Base-by-base conservation (phyloP, 164 flowering plant species). In the Liriodendron chinense region DNA sequence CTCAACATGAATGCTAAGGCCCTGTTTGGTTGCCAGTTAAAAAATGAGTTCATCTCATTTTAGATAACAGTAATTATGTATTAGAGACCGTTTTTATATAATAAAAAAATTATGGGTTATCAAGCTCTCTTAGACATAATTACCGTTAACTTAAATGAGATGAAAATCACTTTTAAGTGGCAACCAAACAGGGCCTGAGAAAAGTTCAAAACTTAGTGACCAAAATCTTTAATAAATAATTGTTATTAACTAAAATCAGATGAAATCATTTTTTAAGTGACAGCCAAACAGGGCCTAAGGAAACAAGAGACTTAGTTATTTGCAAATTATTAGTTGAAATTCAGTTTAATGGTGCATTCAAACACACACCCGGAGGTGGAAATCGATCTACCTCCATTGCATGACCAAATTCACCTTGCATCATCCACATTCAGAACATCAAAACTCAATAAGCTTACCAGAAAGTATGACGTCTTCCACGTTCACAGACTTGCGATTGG, bases 381-480 rank as follows among this genome's bases (percentile, higher is more conserved):
- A 9, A 16, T 12, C 18, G 9, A 12, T 53, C 59, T 53, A 16
- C 59, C 18, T 53, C 59, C 59, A 53, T 53, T 0, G 18, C 18
- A 53, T 53, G 59, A 53, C 13, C 13, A 12, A 9, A 53, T 53
- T 53, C 59, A 53, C 28, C 71, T 69, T 47, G 16, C 22, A 69
- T 16, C 23, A 69, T 26, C 3, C 6, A 69, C 22, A 22, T 20
- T 70, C 56, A 50, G 2, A 48, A 69, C 21, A 14, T 21, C 57
- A 49, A 48, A 18, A 48, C 20, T 21, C 47, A 18, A 10, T 47
- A 9, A 73, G 56, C 57, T 82, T 70, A 91, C 96, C 90, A 68
- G 86, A 77, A 69, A 92, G 89, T 65, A 92, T 86, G 75, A 93
- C 94, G 81, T 95, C 97, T 62, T 93, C 95, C 84, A 85, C 82